Conservation (phyloP, 73 alveolate species). For the Stentor roeselii region DNA sequence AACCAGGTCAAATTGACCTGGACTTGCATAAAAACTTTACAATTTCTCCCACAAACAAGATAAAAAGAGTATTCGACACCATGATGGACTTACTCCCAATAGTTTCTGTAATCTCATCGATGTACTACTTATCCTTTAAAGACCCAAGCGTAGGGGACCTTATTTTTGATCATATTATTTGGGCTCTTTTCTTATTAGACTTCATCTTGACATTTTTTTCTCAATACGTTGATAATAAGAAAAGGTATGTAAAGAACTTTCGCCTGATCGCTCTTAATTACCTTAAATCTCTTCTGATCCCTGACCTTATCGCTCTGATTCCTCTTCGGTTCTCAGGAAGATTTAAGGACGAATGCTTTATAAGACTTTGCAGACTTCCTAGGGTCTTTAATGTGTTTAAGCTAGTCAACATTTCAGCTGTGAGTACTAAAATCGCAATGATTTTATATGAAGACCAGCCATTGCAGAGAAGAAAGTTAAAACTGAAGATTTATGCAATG, state of each 20-base stretch:
- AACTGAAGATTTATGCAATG: not conserved
- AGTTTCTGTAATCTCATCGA: not conserved
- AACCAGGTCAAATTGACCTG: too few species aligned
- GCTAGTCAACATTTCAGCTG: not conserved
- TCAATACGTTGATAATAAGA: not conserved
- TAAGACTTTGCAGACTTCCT: not conserved
- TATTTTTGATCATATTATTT: not conserved
- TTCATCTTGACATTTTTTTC: not conserved
- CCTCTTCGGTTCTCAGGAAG: not conserved
- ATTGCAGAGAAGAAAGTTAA: too few species aligned
- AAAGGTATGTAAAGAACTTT: not conserved
- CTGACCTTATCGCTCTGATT: not conserved
- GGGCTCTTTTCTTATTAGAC: not conserved
- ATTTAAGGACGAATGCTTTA: not conserved
- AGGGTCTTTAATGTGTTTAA: too few species aligned
- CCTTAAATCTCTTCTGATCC: not conserved
- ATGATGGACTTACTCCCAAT: not conserved
- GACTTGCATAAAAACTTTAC: too few species aligned
- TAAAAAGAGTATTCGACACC: not conserved
- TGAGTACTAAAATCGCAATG: too few species aligned
- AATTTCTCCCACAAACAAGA: too few species aligned
- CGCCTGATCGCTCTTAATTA: not conserved
- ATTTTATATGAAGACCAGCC: not conserved
- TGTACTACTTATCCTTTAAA: not conserved
- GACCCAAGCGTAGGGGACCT: not conserved